phyloP scores from a whole-genome alignment of 441 rosid species.

The Aleurites moluccanus region DNA sequence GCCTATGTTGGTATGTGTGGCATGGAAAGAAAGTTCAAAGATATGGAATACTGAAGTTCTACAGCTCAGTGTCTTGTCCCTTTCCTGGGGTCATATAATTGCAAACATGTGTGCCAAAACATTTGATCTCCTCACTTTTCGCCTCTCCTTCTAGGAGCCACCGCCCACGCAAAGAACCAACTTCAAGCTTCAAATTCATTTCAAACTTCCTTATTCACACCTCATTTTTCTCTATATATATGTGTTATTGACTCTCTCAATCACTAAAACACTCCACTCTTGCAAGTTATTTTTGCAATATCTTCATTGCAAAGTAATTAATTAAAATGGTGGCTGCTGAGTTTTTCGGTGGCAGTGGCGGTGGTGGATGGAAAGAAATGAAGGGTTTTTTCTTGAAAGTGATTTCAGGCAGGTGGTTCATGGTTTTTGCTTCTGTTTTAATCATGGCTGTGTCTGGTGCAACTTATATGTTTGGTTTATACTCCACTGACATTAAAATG shows the following conservation, averaged over 20 bases:
- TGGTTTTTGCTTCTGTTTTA: slow-evolving; percentile 55
- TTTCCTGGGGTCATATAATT: neutral
- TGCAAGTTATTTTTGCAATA: no score
- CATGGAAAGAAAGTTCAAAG: neutral
- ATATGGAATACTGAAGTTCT: neutral
- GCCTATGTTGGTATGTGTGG: neutral
- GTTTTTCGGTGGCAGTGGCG: slow-evolving; percentile 10
- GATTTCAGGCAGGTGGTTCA: slow-evolving; percentile 61
- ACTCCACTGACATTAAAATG: slow-evolving; percentile 51
- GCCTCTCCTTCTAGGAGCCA: neutral
- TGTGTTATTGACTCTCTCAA: neutral
- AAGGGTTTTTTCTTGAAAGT: slow-evolving; percentile 38
- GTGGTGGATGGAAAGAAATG: slow-evolving; percentile 33
- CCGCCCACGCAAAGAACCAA: neutral
- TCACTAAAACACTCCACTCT: neutral
- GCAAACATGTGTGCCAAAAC: neutral
- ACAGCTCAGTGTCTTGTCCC: neutral
- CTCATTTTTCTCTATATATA: neutral
- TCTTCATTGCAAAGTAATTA: neutral
- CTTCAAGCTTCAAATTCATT: neutral
- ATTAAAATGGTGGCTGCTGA: slow-evolving; percentile 40
- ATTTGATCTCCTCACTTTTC: neutral
- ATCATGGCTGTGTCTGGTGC: slow-evolving; percentile 67
- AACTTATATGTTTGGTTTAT: slow-evolving; percentile 64
- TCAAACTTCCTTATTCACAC: neutral